Evolutionary conservation across 1,284 basidiomycete species (phyloP), one percentile per base, ranked within the genome.

Genomic region (Trametes hirsuta): DNA sequence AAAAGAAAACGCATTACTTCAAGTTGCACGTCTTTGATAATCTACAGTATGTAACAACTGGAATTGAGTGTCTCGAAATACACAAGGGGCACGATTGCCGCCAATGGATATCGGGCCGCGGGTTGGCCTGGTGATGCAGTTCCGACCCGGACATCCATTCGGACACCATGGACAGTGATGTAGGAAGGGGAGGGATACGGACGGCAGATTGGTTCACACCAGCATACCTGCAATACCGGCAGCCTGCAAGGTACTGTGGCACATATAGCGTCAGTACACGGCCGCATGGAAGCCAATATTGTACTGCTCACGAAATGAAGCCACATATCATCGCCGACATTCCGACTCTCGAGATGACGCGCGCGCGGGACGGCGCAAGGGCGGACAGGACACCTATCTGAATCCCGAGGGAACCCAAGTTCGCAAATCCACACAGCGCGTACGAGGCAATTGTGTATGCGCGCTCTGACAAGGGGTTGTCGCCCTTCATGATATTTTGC

Each of bases 381-480:
- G 92, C 91, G 62, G 85, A 81, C 51, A 96, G 82, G 67, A 96
- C 93, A 74, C 94, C 95, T 62, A 96, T 90, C 75, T 95, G 93
- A 71, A 96, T 94, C 74, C 94, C 95, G 42, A 95, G 77, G 37
- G 91, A 93, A 61, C 87, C 84, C 40, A 94, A 79, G 77, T 97
- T 97, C 58, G 93, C 93, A 72, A 97, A 97, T 10, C 94, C 94
- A 73, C 94, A 95, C 44, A 94, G 87, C 42, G 89, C 88, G 71
- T 94, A 94, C 36, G 88, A 87, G 41, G 87, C 84, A 67, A 95
- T 94, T 54, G 85, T 90, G 75, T 80, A 92, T 47, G 84, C 91
- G 53, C 91, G 90, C 39, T 74, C 77, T 15, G 84, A 86, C 54
- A 94, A 81, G 6, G 89, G 85, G 56, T 81, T 76, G 30, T 75